These are phyloP conservation scores for Aspergillus pseudoviridinutans DNA, from an alignment of 2,329 filamentous ascomycete species.

Conservation along the genomic window DNA sequence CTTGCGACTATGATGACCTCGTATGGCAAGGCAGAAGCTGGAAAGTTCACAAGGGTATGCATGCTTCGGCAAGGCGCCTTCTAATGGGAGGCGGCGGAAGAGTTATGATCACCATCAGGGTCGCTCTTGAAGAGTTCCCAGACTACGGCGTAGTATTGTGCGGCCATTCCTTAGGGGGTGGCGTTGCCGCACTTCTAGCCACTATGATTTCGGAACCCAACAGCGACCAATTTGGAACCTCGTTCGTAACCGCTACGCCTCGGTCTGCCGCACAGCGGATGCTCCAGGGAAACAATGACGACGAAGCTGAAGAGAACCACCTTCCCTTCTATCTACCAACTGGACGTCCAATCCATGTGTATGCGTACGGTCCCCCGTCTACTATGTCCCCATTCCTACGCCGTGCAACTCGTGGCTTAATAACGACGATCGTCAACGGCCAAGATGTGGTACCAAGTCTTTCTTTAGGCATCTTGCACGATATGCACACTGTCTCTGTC, in stretches of 20 bases:
- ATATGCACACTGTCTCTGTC: constrained; percentile 67
- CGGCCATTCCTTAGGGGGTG: constrained; percentile 66
- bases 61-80: constrained; percentile 65
- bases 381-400: constrained; percentile 68
- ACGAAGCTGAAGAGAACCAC: constrained; percentile 12
- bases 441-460: constrained; percentile 70
- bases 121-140: constrained; percentile 61
- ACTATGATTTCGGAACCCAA: constrained; percentile 66
- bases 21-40: constrained; percentile 59
- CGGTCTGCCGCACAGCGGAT: constrained; percentile 34
- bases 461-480: constrained; percentile 69
- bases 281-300: constrained; percentile 29
- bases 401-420: constrained; percentile 66
- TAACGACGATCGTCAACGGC: constrained; percentile 70
- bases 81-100: constrained; percentile 64
- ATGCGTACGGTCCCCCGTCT: constrained; percentile 71
- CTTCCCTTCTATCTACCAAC: constrained; percentile 54
- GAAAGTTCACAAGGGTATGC: constrained; percentile 71
- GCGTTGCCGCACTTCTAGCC: constrained; percentile 65
- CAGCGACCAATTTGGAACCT: constrained; percentile 47
- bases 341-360: constrained; percentile 71
- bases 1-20: constrained; percentile 65
- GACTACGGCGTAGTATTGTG: constrained; percentile 68
- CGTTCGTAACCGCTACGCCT: constrained; percentile 58
- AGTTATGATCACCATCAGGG: constrained; percentile 62